Base-by-base conservation (phyloP, 2,329 filamentous ascomycete species). In the Chaetomiaceae sp. region DNA sequence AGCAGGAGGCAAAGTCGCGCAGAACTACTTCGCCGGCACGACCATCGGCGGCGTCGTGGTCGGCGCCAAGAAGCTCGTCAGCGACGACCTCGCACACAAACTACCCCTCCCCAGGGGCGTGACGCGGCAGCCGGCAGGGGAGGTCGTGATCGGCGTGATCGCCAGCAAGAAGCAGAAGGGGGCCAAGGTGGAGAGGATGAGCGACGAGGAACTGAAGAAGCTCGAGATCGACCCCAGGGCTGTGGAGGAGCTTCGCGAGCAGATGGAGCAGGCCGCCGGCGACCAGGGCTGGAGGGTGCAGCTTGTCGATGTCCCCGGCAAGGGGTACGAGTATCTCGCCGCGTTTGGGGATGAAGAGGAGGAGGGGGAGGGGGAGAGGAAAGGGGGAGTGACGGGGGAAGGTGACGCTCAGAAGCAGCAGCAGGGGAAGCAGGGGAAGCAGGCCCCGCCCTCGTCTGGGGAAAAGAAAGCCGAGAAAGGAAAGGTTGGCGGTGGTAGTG, bases 201-300 rank as follows among this genome's bases (percentile, higher is more conserved):
- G 76, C 4, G 76, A 82, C 23, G 81, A 85, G 31, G 83, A 91
- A 55, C 72, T 95, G 33, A 79, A 83, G 62, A 78, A 81, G 60
- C 70, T 88, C 39, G 81, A 86, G 13, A 72, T 92, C 25, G 78
- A 84, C 48, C 78, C 79, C 0, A 77, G 84, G 41, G 75, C 83
- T 38, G 74, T 95, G 3, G 83, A 91, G 59, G 75, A 82, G 40
- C 73, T 95, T 64, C 79, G 79, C 60, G 76, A 82, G 55, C 74
- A 87, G 62, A 68, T 95, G 51, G 76, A 87, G 63, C 78, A 82
- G 60, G 64, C 87, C 35, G 87, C 88, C 0, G 79, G 82, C 3
- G 82, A 85, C 7, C 79, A 83, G 57, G 82, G 82, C 14, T 96
- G 90, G 89, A 86, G 83, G 61, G 72, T 96, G 53, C 87, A 93